Base-by-base conservation (phyloP, 768 basidiomycete species). In the Boletus rubescentipes region DNA sequence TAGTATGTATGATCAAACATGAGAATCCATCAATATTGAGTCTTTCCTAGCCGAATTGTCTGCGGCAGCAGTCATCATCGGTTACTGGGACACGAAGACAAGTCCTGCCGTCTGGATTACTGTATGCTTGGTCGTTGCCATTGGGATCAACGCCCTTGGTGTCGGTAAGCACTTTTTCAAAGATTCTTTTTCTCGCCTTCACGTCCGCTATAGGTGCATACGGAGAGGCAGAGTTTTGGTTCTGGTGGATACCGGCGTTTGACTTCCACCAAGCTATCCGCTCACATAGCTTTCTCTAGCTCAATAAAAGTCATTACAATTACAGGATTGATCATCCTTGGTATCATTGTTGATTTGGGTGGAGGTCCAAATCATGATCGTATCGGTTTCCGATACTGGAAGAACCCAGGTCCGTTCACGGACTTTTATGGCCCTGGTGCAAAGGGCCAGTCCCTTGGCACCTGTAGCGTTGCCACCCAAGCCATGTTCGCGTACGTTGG, bases 341-440 rank as follows among this genome's bases (percentile, higher is more conserved):
- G 52, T n/a, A 53, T 53, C 20, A 23, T 53, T 15, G 46, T 53
- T 12, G 52, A 53, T 34, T 30, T 53, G 14, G 52, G 52, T 29
- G 52, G 52, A 20, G 39, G 46, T 21, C 46, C 52, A 14, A 47
- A 12, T 1, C 52, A 47, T 8, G 52, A 53, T 47, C 46, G 34
- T 7, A 47, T 53, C 21, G 52, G 52, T 14, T 53, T 78, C 58
- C 73, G 74, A 2, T 79, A 74, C 63, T 78, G 75, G 76, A 74
- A 68, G 43, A 46, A 83, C 9, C 52, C 52, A 9, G 52, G 52
- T 3, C 52, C 52, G 10, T 53, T 53, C 26, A 5, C 34, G 3
- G 7, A 36, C 34, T 53, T 41, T 7, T 6, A 9, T 16, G 52
- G 52, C 21, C 30, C 45, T n/a, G 52, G 46, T 1, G 23, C 52